Conservation (phyloP, 768 basidiomycete genomes). For the Bullera alba region DNA sequence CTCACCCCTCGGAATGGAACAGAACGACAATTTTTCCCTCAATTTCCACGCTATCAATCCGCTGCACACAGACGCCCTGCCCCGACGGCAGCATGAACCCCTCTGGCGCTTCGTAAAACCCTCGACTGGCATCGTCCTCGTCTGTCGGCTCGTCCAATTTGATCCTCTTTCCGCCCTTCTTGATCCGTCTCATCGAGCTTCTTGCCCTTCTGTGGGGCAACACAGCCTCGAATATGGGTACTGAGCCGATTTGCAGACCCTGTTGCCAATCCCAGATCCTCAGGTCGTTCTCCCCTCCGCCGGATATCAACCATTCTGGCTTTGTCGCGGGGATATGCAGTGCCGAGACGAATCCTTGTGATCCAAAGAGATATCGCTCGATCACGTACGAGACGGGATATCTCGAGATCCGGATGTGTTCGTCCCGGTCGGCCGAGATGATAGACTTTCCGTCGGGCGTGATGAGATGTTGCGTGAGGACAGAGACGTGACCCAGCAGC, state of each 20-base stretch:
- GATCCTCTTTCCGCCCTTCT: slow-evolving; percentile 11
- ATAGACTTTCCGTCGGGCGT: slow-evolving; percentile 61
- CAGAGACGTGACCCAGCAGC: slow-evolving; percentile 70
- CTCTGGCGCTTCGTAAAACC: slow-evolving; percentile 35
- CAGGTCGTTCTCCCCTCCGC: slow-evolving; percentile 81
- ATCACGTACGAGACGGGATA: slow-evolving; percentile 80
- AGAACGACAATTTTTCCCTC: slow-evolving; percentile 27
- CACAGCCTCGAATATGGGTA: slow-evolving; percentile 51
- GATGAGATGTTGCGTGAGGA: slow-evolving; percentile 67
- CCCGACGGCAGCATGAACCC: slow-evolving; percentile 36
- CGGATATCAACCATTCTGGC: slow-evolving; percentile 59
- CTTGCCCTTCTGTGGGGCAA: slow-evolving; percentile 48
- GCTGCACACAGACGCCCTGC: slow-evolving; percentile 40
- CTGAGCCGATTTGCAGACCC: slow-evolving; percentile 54
- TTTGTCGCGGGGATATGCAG: slow-evolving; percentile 57
- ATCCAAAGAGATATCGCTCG: slow-evolving; percentile 71
- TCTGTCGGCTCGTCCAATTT: slow-evolving; percentile 1
- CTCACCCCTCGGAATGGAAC: slow-evolving; percentile 45
- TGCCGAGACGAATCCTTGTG: slow-evolving; percentile 75
- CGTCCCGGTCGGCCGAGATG: slow-evolving; percentile 87
- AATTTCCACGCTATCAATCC: slow-evolving; percentile 25
- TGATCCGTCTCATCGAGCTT: slow-evolving; percentile 31
- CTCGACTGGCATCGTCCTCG: slow-evolving; percentile 7
- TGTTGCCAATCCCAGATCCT: slow-evolving; percentile 40
- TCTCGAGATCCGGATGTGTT: slow-evolving; percentile 87